A percentile compares a stretch with the other conserved stretches of the same genome.
These are phyloP conservation scores for Marsdenia floribunda DNA, from an alignment of 257 asterid genomes.

Conservation along the genomic window DNA sequence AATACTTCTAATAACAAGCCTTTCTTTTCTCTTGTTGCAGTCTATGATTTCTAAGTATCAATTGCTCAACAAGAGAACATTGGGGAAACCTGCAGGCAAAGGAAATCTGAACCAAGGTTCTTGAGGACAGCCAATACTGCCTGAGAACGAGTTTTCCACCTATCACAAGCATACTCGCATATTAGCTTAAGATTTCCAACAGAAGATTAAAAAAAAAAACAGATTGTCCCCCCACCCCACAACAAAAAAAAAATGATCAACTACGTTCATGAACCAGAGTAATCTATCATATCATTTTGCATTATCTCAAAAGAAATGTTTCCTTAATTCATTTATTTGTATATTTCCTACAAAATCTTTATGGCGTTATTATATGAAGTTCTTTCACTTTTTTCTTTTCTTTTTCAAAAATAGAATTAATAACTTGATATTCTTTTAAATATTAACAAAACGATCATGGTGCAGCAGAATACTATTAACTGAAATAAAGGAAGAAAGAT, in stretches of 20 bases:
- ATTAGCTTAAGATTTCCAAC: slow-evolving; percentile 4
- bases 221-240: background rate
- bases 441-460: background rate
- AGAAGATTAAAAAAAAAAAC: background rate
- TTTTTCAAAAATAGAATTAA: background rate
- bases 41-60: background rate
- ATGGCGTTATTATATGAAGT: too few relatives aligned
- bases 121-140: slow-evolving; percentile 60
- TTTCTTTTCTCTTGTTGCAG: background rate
- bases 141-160: slow-evolving; percentile 97
- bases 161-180: slow-evolving; percentile 17
- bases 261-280: background rate
- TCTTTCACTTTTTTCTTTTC: background rate
- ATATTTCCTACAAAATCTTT: background rate
- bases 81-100: slow-evolving; percentile 80
- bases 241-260: background rate
- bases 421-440: background rate
- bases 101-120: slow-evolving; percentile 67
- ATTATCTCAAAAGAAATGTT: background rate
- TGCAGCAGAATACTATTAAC: background rate
- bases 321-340: background rate
- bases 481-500: background rate
- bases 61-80: background rate
- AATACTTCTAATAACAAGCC: background rate
- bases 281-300: background rate